phyloP scores from a whole-genome alignment of 331 rosid genomes.

The Cydonia oblonga region DNA sequence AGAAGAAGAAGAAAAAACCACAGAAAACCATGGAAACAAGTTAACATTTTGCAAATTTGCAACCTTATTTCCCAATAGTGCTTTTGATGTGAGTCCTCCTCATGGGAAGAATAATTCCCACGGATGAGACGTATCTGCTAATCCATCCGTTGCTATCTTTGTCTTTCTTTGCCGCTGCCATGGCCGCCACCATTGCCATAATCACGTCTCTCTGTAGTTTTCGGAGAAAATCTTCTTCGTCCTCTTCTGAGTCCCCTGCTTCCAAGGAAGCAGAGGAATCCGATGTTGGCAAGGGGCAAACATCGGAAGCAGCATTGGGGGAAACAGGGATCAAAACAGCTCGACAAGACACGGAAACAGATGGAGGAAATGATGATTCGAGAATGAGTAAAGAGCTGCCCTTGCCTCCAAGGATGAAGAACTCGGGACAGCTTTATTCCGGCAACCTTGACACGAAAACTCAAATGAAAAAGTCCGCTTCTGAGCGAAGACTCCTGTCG shows the following conservation, averaged over 20 bases:
- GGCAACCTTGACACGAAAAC: neutral
- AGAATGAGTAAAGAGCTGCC: conserved; percentile 29
- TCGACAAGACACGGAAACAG: neutral
- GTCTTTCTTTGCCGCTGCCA: conserved; percentile 28
- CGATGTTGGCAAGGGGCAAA: neutral
- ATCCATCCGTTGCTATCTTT: conserved; percentile 34
- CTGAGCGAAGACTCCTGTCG: conserved; percentile 28
- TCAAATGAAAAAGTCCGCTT: conserved; percentile 26
- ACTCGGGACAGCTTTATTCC: neutral
- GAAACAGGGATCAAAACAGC: neutral
- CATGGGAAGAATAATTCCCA: conserved; percentile 60
- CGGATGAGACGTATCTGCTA: conserved; percentile 19
- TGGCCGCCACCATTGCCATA: conserved; percentile 49
- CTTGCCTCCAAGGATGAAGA: conserved; percentile 48
- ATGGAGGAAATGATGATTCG: neutral
- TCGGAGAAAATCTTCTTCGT: conserved; percentile 15
- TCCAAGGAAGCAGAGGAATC: neutral
- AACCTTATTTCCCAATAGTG: neutral
- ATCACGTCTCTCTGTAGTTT: conserved; percentile 40
- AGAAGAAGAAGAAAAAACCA: neutral
- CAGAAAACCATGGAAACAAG: neutral
- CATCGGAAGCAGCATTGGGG: neutral
- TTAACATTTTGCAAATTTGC: neutral
- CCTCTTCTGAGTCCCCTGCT: neutral
- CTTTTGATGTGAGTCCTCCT: conserved; percentile 5